Percentiles rank a stretch among this genome's conserved stretches.
Conservation (phyloP, 495 filamentous ascomycete species). For the Chlorociboria aeruginascens region DNA sequence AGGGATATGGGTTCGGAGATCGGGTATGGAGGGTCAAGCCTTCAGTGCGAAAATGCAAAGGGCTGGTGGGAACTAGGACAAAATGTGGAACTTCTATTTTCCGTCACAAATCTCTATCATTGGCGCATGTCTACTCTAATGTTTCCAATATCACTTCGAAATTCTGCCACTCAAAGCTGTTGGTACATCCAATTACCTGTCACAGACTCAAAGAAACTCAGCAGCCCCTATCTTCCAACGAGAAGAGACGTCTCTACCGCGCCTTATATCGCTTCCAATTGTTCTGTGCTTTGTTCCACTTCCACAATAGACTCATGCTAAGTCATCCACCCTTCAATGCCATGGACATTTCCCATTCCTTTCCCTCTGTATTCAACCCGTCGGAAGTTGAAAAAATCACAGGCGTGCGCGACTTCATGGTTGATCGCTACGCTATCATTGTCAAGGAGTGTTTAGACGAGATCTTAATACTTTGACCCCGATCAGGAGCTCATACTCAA, state of each 20-base stretch:
- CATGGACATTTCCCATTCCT: not conserved
- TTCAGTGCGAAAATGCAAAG: too few species aligned
- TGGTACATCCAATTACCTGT: conserved; percentile 1
- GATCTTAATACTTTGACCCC: not conserved
- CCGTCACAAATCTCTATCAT: not conserved
- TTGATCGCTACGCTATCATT: not conserved
- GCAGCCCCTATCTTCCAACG: not conserved
- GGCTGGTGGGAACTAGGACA: too few species aligned
- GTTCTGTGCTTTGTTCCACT: conserved; percentile 1
- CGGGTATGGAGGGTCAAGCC: too few species aligned
- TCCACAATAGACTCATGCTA: not conserved
- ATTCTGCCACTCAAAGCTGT: conserved; percentile 1
- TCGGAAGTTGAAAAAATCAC: conserved; percentile 2
- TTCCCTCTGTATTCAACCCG: not conserved
- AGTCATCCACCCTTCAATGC: not conserved
- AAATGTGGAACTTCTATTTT: too few species aligned
- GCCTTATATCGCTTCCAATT: conserved; percentile 2
- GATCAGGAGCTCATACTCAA: not conserved
- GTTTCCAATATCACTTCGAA: not conserved
- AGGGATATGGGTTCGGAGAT: too few species aligned
- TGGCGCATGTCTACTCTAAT: not conserved
- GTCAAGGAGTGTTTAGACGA: not conserved
- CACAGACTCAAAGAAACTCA: not conserved
- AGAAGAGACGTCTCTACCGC: conserved; percentile 3
- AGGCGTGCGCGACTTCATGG: conserved; percentile 1